A percentile compares a stretch with the other conserved stretches of the same genome.
Conservation (phyloP, 306 rosid species). For the Geum urbanum region DNA sequence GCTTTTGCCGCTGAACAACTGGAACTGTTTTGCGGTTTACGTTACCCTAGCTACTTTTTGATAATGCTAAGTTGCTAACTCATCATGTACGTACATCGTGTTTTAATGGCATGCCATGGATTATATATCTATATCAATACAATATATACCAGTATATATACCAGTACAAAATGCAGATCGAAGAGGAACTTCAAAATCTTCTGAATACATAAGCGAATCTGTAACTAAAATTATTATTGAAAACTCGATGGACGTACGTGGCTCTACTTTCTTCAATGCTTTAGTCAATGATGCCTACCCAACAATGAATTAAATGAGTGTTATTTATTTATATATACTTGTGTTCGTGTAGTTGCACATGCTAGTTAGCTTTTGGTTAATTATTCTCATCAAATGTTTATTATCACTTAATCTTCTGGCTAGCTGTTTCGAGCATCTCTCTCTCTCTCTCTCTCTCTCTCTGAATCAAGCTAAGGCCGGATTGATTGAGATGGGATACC, state of each 20-base stretch:
- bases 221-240: background rate
- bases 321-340: background rate
- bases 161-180: background rate
- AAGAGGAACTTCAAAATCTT: background rate
- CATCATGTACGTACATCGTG: background rate
- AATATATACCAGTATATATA: background rate
- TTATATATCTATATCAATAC: background rate
- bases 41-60: background rate
- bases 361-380: background rate
- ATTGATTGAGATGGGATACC: slow-evolving; percentile 32
- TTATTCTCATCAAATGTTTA: background rate
- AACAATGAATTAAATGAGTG: background rate
- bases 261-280: slow-evolving; percentile 8
- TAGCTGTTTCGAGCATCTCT: no score
- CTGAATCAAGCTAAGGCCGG: slow-evolving; percentile 21
- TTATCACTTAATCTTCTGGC: slow-evolving; percentile 7
- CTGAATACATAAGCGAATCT: background rate
- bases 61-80: background rate
- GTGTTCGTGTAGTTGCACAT: background rate
- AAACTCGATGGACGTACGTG: slow-evolving; percentile 9
- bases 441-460: slow-evolving; percentile 15
- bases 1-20: slow-evolving; percentile 27
- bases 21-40: background rate
- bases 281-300: slow-evolving; percentile 28
- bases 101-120: background rate